A percentile compares a stretch with the other conserved stretches of the same genome.
Conservation (phyloP, 352 stramenopile species). For the Globisporangium abappressorium region DNA sequence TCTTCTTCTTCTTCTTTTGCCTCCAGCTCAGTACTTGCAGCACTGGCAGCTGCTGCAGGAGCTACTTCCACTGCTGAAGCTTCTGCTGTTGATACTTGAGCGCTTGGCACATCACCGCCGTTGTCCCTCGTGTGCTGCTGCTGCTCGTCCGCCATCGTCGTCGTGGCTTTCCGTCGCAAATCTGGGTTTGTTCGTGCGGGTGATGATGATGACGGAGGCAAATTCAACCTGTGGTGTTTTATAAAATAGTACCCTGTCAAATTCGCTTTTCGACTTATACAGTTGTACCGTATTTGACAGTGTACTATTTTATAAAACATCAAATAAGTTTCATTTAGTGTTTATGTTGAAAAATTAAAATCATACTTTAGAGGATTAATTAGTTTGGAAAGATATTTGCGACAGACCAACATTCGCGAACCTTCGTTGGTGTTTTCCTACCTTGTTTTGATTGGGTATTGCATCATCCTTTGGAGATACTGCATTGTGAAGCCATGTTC, state of each 20-base stretch:
- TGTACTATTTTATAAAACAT: background rate
- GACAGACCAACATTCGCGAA: constrained; percentile 5
- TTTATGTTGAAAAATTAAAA: background rate
- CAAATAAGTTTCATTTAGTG: too few species aligned
- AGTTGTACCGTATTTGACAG: background rate
- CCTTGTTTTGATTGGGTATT: background rate
- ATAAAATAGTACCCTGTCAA: too few species aligned
- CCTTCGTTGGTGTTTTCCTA: background rate
- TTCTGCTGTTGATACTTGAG: background rate
- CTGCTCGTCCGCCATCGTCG: background rate
- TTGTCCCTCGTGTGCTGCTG: background rate
- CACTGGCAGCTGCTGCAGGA: background rate
- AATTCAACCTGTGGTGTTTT: background rate
- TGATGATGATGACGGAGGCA: background rate
- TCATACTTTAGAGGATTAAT: too few species aligned
- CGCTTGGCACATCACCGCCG: background rate
- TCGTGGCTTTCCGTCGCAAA: background rate
- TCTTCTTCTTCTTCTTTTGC: constrained; percentile 9
- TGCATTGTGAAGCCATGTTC: background rate
- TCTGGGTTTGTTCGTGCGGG: background rate
- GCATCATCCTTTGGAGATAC: background rate
- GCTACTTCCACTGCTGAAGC: background rate
- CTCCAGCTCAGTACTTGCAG: background rate
- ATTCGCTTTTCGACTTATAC: too few species aligned
- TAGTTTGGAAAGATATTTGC: background rate